Conservation (phyloP, 1,284 basidiomycete species). For the Mycena citricolor region DNA sequence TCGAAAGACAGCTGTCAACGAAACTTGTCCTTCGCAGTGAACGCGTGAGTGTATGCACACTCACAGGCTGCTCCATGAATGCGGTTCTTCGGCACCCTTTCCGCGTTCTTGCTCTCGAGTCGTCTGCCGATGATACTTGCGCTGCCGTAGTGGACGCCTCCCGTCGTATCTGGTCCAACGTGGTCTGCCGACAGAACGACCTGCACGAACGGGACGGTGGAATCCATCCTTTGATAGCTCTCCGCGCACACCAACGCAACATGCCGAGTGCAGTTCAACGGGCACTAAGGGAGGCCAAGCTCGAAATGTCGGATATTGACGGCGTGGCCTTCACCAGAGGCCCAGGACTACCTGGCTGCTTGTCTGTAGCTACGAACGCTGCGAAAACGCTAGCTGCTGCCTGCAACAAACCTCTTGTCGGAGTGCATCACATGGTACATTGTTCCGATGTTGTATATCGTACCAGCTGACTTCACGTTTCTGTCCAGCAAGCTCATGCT, state of each 20-base stretch:
- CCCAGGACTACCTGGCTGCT: constrained; percentile 81
- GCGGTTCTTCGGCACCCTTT: too few relatives aligned
- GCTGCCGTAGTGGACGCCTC: constrained; percentile 76
- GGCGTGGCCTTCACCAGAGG: constrained; percentile 91
- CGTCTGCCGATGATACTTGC: constrained; percentile 90
- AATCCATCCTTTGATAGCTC: constrained; percentile 80
- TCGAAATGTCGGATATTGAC: constrained; percentile 67
- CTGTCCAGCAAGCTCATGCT: constrained; percentile 86
- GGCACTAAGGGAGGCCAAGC: constrained; percentile 65
- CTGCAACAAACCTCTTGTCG: constrained; percentile 76
- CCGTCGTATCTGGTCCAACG: constrained; percentile 72
- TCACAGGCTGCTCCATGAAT: too few relatives aligned
- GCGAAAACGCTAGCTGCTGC: constrained; percentile 82
- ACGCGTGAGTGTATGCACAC: constrained; percentile 12
- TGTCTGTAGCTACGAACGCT: constrained; percentile 75
- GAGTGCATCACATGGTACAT: constrained; percentile 91
- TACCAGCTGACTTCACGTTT: constrained; percentile 4
- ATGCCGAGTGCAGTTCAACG: constrained; percentile 74
- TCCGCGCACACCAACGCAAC: constrained; percentile 72
- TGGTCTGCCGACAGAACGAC: constrained; percentile 78
- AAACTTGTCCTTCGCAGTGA: too few relatives aligned
- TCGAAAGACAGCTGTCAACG: too few relatives aligned
- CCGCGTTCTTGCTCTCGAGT: constrained; percentile 79
- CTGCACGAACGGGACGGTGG: constrained; percentile 74
- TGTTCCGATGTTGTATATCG: background rate